Conservation (phyloP, 1,139 yeast species). For the Casaregolazyma suthepensis region DNA sequence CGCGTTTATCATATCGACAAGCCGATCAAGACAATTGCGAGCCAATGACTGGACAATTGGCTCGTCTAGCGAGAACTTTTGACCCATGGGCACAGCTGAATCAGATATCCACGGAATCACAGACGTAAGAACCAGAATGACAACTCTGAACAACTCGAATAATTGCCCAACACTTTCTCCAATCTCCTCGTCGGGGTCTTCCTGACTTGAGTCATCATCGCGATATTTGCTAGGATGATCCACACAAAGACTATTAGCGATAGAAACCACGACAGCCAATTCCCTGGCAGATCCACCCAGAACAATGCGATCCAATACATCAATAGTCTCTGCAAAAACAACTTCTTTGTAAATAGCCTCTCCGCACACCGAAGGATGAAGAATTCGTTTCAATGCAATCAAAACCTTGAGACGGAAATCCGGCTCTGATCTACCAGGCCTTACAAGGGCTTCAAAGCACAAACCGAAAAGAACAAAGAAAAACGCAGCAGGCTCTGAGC, state of each 20-base stretch:
- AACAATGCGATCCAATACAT: slow-evolving; percentile 66
- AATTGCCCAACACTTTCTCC: slow-evolving; percentile 65
- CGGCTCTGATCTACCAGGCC: slow-evolving; percentile 24
- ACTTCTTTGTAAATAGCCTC: slow-evolving; percentile 58
- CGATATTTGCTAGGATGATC: slow-evolving; percentile 30
- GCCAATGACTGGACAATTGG: slow-evolving; percentile 23
- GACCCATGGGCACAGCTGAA: slow-evolving; percentile 29
- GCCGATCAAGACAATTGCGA: slow-evolving; percentile 47
- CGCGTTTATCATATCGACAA: slow-evolving; percentile 54
- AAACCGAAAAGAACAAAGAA: slow-evolving; percentile 79
- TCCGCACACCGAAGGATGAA: slow-evolving; percentile 54
- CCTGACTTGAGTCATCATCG: slow-evolving; percentile 23
- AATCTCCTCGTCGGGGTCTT: slow-evolving; percentile 33
- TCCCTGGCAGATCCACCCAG: slow-evolving; percentile 52
- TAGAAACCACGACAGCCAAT: slow-evolving; percentile 49
- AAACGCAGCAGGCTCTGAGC: slow-evolving; percentile 65
- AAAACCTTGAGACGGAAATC: slow-evolving; percentile 39
- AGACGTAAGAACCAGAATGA: slow-evolving; percentile 56
- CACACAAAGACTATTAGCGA: slow-evolving; percentile 45
- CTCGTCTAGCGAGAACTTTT: slow-evolving; percentile 24
- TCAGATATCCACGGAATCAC: slow-evolving; percentile 56
- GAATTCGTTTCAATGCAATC: slow-evolving; percentile 49
- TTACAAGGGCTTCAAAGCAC: slow-evolving; percentile 69
- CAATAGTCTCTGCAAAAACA: slow-evolving; percentile 70
- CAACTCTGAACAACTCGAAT: slow-evolving; percentile 73